Evolutionary conservation across 371 early-diverging fungal species (phyloP), one percentile per base, ranked within the genome.

Genomic region (Mortierella sp.): DNA sequence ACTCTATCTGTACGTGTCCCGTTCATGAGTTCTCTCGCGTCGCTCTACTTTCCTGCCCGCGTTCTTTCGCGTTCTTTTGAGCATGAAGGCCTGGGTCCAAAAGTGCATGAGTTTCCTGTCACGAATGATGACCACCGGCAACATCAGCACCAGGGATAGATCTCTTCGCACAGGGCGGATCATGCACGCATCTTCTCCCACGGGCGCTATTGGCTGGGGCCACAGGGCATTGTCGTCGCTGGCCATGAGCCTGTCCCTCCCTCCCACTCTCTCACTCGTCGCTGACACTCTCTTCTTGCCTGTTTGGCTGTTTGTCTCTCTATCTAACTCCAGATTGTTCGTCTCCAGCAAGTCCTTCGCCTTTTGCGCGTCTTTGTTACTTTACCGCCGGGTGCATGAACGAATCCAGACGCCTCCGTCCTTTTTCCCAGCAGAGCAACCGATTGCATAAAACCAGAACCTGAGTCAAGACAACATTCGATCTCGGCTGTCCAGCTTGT

Each of bases 101-200:
- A n/a, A n/a, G n/a, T n/a, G n/a, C n/a, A n/a, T n/a, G n/a, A n/a
- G n/a, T n/a, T n/a, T n/a, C n/a, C n/a, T n/a, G n/a, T n/a, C n/a
- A n/a, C n/a, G 57, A 57, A 49, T 57, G 39, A 57, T 57, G 57
- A 57, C 34, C 34, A 37, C 46, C 47, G 46, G 46, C 31, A 6
- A 19, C 10, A 25, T 41, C 27, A 44, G 3, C 17, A 17, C n/a
- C 28, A 17, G 24, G 47, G 28, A 46, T 28, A 31, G 39, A 40
- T n/a, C 46, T 48, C 34, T 21, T 6, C 7, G 28, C 9, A 24
- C 4, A 2, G 17, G 45, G n/a, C 48, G 14, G n/a, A 31, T 62
- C 63, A 62, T 58, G 57, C 58, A 43, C 53, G 65, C 54, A n/a
- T n/a, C n/a, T n/a, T 65, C 65, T 65, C 65, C 65, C 65, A 65